Evolutionary conservation across 352 stramenopile species (phyloP).

Genomic region (Blastocystis sp.): DNA sequence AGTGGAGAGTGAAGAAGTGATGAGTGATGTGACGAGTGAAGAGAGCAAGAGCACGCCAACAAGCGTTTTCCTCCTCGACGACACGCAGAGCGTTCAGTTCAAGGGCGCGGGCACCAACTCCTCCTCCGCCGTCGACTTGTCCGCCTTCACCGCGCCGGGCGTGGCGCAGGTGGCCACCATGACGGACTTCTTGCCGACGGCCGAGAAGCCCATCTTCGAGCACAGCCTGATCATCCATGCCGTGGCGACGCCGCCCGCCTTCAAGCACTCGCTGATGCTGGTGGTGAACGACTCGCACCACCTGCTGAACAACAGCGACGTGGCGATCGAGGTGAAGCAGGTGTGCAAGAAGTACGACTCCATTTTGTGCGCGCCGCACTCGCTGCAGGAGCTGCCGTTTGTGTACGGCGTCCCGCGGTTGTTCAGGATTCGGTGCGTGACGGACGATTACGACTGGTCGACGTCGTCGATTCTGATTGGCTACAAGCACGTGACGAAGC

Average conservation of each 20-base stretch:
- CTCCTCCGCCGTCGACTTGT: background rate
- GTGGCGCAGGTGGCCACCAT: background rate
- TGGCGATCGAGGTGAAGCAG: slow-evolving; percentile 25
- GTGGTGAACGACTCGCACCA: background rate
- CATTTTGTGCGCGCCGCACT: background rate
- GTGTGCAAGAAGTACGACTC: slow-evolving; percentile 12
- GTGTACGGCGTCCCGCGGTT: background rate
- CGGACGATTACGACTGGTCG: slow-evolving; percentile 22
- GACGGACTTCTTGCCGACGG: background rate
- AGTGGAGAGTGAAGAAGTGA: background rate
- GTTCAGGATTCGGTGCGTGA: slow-evolving; percentile 15
- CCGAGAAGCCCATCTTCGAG: background rate
- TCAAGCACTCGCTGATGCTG: background rate
- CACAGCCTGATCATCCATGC: background rate
- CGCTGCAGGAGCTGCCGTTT: background rate
- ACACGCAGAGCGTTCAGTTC: background rate
- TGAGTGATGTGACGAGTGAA: background rate
- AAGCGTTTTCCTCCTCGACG: background rate
- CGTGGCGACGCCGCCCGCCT: background rate
- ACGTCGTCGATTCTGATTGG: slow-evolving; percentile 9
- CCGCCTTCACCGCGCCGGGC: background rate
- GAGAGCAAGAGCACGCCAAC: too few relatives aligned
- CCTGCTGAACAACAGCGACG: slow-evolving; percentile 18
- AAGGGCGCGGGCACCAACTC: background rate
- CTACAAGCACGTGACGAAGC: background rate